Evolutionary conservation across 2,329 filamentous ascomycete genomes (phyloP), one percentile per base, ranked within the genome.

Genomic region (Alternaria triticina): DNA sequence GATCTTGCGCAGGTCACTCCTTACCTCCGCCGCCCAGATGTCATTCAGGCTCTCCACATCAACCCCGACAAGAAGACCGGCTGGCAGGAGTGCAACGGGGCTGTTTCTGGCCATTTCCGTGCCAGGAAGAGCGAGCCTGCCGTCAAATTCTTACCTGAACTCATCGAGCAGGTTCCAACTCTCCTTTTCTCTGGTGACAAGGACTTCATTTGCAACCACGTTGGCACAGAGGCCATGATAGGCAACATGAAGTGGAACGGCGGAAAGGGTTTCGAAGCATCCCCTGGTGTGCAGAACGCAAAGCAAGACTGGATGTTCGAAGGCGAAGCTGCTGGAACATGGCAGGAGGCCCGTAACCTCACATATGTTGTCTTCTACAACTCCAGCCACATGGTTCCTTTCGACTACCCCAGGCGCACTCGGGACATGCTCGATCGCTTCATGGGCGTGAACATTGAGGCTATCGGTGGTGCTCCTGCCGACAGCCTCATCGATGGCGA

Each of bases 401-500:
- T 96, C 75, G 95, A 99, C 80, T 92, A 91, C 72, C 90, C 95
- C 1, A 89, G 93, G 51, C 90, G 94, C 64, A 91, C 90, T 20
- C 89, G 95, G 65, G 96, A 98, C 79, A 99, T 99, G 96, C 89
- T 99, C 15, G 95, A 99, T 80, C 91, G 96, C 44, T 97, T 99
- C 82, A 93, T 98, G 87, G 88, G 89, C 52, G 93, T 99, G 44
- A 94, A 98, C 76, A 96, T 98, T 69, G 91, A 88, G 71, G 91
- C 88, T 74, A 96, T 97, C 69, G 95, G 95, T 62, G 94, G 93
- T 54, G 83, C 84, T 55, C 93, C 94, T 0, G 87, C 90, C 1
- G 91, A 97, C 79, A 94, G 90, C 61, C 87, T 88, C 30, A 90
- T 97, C 59, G 94, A 97, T 75, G 94, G 94, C 59, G 92, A 96